Conservation (phyloP, 768 basidiomycete species). For the Podaxis sp. region DNA sequence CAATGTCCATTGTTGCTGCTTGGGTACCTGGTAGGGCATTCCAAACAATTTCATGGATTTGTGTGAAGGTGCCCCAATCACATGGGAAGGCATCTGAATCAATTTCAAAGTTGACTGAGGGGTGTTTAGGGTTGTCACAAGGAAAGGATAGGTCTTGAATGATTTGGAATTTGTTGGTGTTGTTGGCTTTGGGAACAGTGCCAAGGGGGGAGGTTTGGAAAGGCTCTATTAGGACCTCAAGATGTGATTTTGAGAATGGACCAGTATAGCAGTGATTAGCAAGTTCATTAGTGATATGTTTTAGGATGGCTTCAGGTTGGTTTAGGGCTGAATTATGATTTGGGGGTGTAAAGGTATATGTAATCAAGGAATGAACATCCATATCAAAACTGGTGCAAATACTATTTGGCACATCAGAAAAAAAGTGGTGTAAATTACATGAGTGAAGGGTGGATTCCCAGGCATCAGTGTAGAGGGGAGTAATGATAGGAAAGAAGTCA, state of each 20-base stretch:
- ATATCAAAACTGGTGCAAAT: slow-evolving; percentile 21
- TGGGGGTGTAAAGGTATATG: slow-evolving; percentile 15
- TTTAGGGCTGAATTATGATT: slow-evolving; percentile 19
- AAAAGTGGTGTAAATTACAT: slow-evolving; percentile 13
- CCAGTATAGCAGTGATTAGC: slow-evolving; percentile 12
- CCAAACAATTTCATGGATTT: slow-evolving; percentile 7
- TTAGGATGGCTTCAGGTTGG: slow-evolving; percentile 10
- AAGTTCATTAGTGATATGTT: slow-evolving; percentile 16
- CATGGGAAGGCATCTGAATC: slow-evolving; percentile 24
- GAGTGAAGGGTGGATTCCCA: slow-evolving; percentile 15
- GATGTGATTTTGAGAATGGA: slow-evolving; percentile 17
- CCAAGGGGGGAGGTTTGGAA: slow-evolving; percentile 37
- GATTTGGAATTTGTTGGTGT: slow-evolving; percentile 19
- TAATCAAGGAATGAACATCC: slow-evolving; percentile 11
- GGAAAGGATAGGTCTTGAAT: slow-evolving; percentile 31
- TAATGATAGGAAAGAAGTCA: slow-evolving; percentile 19
- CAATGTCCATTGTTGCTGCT: slow-evolving; percentile 33
- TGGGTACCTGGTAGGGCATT: slow-evolving; percentile 27
- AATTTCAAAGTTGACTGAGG: slow-evolving; percentile 27
- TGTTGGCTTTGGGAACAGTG: slow-evolving; percentile 29
- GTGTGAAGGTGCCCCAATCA: slow-evolving; percentile 18
- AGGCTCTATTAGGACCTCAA: slow-evolving; percentile 32
- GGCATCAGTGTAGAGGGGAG: slow-evolving; percentile 17
- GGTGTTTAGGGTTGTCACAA: slow-evolving; percentile 13
- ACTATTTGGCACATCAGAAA: slow-evolving; percentile 18